Percentiles rank a stretch among this genome's conserved stretches.
phyloP scores from a whole-genome alignment of 2,329 filamentous ascomycete genomes.

The Fusarium sp. region DNA sequence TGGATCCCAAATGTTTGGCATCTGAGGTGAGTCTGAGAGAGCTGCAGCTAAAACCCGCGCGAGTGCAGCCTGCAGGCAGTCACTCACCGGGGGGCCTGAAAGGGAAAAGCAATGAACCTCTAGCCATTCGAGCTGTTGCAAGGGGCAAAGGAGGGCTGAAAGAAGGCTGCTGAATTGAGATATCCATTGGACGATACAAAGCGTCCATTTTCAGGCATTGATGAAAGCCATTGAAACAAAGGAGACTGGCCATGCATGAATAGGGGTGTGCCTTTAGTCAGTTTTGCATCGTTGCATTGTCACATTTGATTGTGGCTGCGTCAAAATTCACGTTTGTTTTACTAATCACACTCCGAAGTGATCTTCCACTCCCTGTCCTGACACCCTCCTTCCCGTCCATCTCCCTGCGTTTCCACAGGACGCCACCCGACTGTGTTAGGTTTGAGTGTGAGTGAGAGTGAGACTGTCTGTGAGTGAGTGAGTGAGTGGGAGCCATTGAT shows the following conservation, averaged over 20 bases:
- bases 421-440: conserved; percentile 19
- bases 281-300: conserved; percentile 21
- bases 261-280: conserved; percentile 3
- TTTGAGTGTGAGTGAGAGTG: conserved; percentile 3
- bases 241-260: not conserved
- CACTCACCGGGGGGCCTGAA: conserved; percentile 9
- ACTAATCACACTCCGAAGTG: not conserved
- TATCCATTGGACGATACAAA: conserved; percentile 13
- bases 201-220: conserved; percentile 15
- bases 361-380: conserved; percentile 1
- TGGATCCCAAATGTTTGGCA: conserved; percentile 10
- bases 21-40: conserved; percentile 10
- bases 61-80: conserved; percentile 34
- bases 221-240: conserved; percentile 4
- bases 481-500: conserved; percentile 3
- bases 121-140: conserved; percentile 33
- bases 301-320: conserved; percentile 23
- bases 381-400: conserved; percentile 23
- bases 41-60: conserved; percentile 32
- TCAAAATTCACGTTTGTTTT: conserved; percentile 25
- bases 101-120: conserved; percentile 6
- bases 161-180: conserved; percentile 5
- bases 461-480: not conserved
- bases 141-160: conserved; percentile 33
- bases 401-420: conserved; percentile 19